A percentile compares a stretch with the other conserved stretches of the same genome.
These are phyloP conservation scores for Melampsora abietis-canadensis DNA, from an alignment of 1,284 basidiomycete species.

Conservation along the genomic window DNA sequence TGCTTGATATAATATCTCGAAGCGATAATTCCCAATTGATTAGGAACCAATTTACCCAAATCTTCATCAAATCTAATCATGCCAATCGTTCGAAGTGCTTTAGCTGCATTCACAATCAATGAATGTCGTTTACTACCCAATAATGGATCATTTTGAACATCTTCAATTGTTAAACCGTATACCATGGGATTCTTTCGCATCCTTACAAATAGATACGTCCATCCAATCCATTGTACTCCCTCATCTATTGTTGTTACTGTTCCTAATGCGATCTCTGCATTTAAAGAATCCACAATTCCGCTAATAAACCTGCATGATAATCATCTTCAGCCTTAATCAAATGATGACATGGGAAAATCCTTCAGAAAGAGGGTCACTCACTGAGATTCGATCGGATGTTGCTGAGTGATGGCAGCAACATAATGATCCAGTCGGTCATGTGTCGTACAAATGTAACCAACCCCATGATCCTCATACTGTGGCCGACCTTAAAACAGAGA, in stretches of 20 bases:
- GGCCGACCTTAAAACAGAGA: constrained; percentile 64
- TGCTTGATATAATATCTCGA: constrained; percentile 93
- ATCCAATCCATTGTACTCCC: constrained; percentile 91
- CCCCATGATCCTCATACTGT: constrained; percentile 89
- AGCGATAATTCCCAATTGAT: constrained; percentile 88
- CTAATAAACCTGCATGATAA: constrained; percentile 61
- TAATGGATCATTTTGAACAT: constrained; percentile 70
- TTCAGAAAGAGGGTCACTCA: constrained; percentile 50
- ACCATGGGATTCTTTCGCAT: constrained; percentile 89
- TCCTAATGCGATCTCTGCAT: constrained; percentile 91
- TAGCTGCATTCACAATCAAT: constrained; percentile 69
- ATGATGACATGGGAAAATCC: background rate
- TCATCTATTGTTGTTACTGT: constrained; percentile 85
- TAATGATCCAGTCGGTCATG: constrained; percentile 92
- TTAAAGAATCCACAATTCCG: constrained; percentile 86
- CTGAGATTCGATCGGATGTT: constrained; percentile 96
- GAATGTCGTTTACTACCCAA: constrained; percentile 71
- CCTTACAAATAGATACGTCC: constrained; percentile 93
- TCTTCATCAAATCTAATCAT: constrained; percentile 78
- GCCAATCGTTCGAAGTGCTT: constrained; percentile 66
- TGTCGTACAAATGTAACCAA: constrained; percentile 93
- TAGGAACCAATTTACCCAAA: constrained; percentile 67
- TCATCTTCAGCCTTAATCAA: background rate
- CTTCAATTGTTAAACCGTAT: constrained; percentile 80
- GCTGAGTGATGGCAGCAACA: constrained; percentile 81